phyloP scores from a whole-genome alignment of 441 rosid genomes.

The Populus hybrid region DNA sequence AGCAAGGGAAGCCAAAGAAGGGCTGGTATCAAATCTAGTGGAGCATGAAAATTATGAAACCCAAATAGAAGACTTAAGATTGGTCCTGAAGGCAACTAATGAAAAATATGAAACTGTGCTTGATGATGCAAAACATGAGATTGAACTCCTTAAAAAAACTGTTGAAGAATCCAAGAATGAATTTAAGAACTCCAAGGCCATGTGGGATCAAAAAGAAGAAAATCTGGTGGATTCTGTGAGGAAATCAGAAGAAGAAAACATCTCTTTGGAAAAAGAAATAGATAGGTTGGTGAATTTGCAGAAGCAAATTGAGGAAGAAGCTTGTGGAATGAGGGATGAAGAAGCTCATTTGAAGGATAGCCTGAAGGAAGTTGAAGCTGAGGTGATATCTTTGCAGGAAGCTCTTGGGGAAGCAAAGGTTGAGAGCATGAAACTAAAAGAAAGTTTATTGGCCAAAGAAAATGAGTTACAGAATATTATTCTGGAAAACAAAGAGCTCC shows the following conservation, averaged over 20 bases:
- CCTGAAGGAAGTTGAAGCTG: constrained; percentile 60
- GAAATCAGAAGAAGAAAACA: constrained; percentile 56
- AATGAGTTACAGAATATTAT: constrained; percentile 53
- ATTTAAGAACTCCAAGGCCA: constrained; percentile 35
- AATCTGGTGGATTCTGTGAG: constrained; percentile 42
- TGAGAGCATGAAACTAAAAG: constrained; percentile 67
- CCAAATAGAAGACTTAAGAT: constrained; percentile 56
- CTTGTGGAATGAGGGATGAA: constrained; percentile 51
- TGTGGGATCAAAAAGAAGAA: constrained; percentile 73
- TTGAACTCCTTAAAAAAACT: constrained; percentile 38
- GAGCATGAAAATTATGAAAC: constrained; percentile 57
- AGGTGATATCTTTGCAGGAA: constrained; percentile 63
- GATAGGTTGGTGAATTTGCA: constrained; percentile 54
- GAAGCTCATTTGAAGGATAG: constrained; percentile 61
- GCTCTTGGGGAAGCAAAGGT: constrained; percentile 55
- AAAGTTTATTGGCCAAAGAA: constrained; percentile 66
- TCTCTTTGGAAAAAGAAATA: constrained; percentile 47
- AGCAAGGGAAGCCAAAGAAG: constrained; percentile 74
- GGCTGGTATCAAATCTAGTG: constrained; percentile 47
- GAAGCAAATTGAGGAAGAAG: constrained; percentile 58
- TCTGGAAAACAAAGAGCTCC: constrained; percentile 64
- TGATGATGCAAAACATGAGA: constrained; percentile 58
- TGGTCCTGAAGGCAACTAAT: constrained; percentile 64
- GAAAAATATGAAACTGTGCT: constrained; percentile 64
- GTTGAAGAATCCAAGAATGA: constrained; percentile 49